Evolutionary conservation across 2,329 filamentous ascomycete genomes (phyloP), one percentile per base, ranked within the genome.

Genomic region (Aspergillus fumigatus): DNA sequence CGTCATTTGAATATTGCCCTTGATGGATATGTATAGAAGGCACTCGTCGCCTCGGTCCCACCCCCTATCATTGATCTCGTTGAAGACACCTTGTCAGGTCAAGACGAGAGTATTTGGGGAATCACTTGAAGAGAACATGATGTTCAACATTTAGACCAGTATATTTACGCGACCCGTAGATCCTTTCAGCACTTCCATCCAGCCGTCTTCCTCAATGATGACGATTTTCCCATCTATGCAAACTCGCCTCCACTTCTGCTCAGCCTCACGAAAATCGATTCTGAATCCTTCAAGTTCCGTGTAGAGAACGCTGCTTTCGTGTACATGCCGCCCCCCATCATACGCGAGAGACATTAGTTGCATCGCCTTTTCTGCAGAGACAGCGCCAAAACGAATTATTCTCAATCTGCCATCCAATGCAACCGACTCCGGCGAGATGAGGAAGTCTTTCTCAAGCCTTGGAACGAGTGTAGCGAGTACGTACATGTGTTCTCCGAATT

Each of bases 221-320:
- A 97, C 84, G 65, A 96, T 95, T 53, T 88, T 91, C 3, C 93
- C 93, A 72, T 97, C 93, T n/a, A 97, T 80, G 70, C 93, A 97
- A 14, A 96, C 83, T 67, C 92, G 85, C 59, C 93, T 81, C 92
- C 92, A 97, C 52, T 85, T 79, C 54, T 73, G 70, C 25, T 70
- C 57, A 1, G 83, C 77, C 66, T 94, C 89, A 1, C 77, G 60
- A 38, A 90, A 85, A 17, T 83, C 80, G 49, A 97, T 84, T 56
- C 76, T 79, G 19, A 96, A 63, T 52, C 83, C 83, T 2, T 88
- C 83, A 6, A 94, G 80, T 53, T 84, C 81, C 19, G 88, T 83
- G 69, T 97, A 97, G 0, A 80, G 80, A 0, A 97, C 87, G 17
- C 70, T 65, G 19, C 79, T 72, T 48, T 85, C 77, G 1, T 71